Conservation (phyloP, 1,284 basidiomycete species). For the Abortiporus biennis region DNA sequence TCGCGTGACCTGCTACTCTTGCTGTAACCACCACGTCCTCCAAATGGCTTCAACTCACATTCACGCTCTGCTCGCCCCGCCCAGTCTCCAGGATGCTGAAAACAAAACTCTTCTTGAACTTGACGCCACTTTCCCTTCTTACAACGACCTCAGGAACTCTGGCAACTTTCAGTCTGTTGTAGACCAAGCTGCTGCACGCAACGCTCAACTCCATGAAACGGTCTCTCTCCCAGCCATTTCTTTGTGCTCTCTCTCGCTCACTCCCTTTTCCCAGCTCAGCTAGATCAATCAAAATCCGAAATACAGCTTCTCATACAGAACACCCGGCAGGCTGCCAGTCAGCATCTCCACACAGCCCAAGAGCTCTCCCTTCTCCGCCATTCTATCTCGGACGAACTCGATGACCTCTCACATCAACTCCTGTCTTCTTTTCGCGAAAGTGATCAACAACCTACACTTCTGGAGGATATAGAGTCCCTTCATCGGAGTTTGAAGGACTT, state of each 20-base stretch:
- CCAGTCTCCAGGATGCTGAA: constrained; percentile 36
- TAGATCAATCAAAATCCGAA: constrained; percentile 43
- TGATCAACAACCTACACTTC: constrained; percentile 48
- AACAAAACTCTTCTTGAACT: constrained; percentile 36
- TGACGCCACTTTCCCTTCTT: constrained; percentile 38
- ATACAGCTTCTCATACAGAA: constrained; percentile 38
- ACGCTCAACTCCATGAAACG: constrained; percentile 20
- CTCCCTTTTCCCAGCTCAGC: constrained; percentile 44
- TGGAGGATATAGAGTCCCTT: constrained; percentile 77
- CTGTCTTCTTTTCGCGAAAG: constrained; percentile 47
- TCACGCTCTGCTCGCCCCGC: constrained; percentile 39
- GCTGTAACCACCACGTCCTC: no score
- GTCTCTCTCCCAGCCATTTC: constrained; percentile 17
- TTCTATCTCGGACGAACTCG: constrained; percentile 69
- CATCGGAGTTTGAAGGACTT: constrained; percentile 72
- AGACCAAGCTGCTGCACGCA: constrained; percentile 15
- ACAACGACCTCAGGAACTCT: constrained; percentile 31
- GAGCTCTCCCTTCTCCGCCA: constrained; percentile 72
- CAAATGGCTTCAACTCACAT: constrained; percentile 53
- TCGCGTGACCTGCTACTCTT: no score
- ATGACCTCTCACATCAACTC: constrained; percentile 61
- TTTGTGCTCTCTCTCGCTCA: not conserved
- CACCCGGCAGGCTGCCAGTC: constrained; percentile 36
- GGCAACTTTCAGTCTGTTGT: constrained; percentile 35
- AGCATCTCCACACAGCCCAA: constrained; percentile 57